Percentiles rank a stretch among this genome's conserved stretches.
Conservation (phyloP, 2,329 filamentous ascomycete species). For the Cladophialophora yegresii region DNA sequence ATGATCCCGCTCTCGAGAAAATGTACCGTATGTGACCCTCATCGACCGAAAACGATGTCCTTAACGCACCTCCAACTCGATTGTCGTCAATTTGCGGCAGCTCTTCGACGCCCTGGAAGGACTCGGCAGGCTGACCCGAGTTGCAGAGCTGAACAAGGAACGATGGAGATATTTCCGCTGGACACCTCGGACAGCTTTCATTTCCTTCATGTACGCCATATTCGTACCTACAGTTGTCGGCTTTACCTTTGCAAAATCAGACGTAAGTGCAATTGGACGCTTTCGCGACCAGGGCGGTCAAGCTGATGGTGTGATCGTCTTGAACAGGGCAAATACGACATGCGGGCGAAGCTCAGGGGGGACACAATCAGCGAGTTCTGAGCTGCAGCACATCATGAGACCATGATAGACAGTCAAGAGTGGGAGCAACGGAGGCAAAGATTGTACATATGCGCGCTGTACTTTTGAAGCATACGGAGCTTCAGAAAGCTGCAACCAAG, state of each 20-base stretch:
- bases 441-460: slow-evolving; percentile 25
- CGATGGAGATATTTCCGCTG: slow-evolving; percentile 95
- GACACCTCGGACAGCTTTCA: slow-evolving; percentile 77
- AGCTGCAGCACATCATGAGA: slow-evolving; percentile 19
- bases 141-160: slow-evolving; percentile 63
- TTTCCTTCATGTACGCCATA: slow-evolving; percentile 75
- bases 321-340: slow-evolving; percentile 75
- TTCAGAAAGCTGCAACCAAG: neutral
- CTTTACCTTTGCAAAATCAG: slow-evolving; percentile 74
- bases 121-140: neutral
- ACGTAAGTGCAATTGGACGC: slow-evolving; percentile 66
- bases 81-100: no score
- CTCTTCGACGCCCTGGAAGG: neutral
- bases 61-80: neutral
- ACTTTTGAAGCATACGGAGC: neutral
- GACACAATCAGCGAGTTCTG: slow-evolving; percentile 82
- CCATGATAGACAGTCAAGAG: neutral
- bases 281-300: neutral
- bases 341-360: slow-evolving; percentile 84
- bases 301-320: slow-evolving; percentile 33
- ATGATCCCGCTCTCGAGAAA: slow-evolving; percentile 52
- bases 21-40: slow-evolving; percentile 50
- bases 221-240: slow-evolving; percentile 71
- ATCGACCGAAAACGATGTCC: neutral
- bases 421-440: neutral